Evolutionary conservation across 495 filamentous ascomycete species (phyloP).

Genomic region (Penicilliopsis zonata): DNA sequence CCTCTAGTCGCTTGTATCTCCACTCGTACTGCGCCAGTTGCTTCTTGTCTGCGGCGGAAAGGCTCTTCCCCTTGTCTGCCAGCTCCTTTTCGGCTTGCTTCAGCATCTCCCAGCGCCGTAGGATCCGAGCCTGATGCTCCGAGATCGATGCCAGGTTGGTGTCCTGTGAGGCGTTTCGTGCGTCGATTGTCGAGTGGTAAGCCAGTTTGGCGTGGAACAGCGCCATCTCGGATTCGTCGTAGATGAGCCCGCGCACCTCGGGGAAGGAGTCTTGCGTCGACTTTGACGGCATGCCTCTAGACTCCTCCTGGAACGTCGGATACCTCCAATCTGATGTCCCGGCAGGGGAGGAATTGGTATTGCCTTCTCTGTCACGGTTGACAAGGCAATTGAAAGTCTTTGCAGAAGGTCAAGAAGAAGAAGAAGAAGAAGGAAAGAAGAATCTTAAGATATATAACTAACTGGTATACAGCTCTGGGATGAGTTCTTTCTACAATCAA

Average conservation of each 20-base stretch:
- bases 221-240: conserved; percentile 33
- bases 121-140: conserved; percentile 23
- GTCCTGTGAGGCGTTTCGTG: conserved; percentile 21
- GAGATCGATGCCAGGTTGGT: conserved; percentile 25
- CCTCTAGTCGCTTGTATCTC: conserved; percentile 26
- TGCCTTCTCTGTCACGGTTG: too few relatives aligned
- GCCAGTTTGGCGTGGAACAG: conserved; percentile 28
- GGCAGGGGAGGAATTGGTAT: too few relatives aligned
- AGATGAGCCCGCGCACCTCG: conserved; percentile 26
- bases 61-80: conserved; percentile 18
- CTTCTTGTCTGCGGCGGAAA: conserved; percentile 21
- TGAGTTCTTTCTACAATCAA: too few relatives aligned
- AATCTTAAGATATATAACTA: too few relatives aligned
- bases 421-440: too few relatives aligned
- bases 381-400: too few relatives aligned
- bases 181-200: conserved; percentile 28
- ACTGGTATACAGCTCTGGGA: too few relatives aligned
- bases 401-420: too few relatives aligned
- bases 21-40: conserved; percentile 27
- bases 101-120: conserved; percentile 29
- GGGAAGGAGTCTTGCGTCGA: conserved; percentile 17
- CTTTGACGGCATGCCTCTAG: conserved; percentile 8
- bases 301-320: too few relatives aligned
- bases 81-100: conserved; percentile 26
- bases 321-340: too few relatives aligned